These are phyloP conservation scores for Alternaria hordeiaustralica DNA, from an alignment of 2,329 filamentous ascomycete species.

Conservation along the genomic window DNA sequence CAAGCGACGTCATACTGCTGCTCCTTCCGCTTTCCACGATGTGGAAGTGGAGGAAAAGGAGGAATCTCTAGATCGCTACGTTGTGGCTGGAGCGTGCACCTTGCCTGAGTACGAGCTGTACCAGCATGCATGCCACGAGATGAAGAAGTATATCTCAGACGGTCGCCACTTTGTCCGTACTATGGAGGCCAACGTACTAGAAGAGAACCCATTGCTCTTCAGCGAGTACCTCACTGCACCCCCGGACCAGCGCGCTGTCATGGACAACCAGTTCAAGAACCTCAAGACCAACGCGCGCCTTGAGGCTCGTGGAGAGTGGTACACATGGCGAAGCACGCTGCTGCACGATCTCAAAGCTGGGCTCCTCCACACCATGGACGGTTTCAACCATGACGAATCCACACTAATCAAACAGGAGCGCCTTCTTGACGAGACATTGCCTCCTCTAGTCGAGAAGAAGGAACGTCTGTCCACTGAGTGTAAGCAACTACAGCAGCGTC, in stretches of 20 bases:
- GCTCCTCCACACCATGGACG: constrained; percentile 74
- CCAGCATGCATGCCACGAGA: constrained; percentile 91
- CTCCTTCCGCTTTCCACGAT: constrained; percentile 44
- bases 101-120: constrained; percentile 93
- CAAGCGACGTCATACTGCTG: constrained; percentile 83
- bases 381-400: constrained; percentile 76
- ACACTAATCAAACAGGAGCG: constrained; percentile 71
- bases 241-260: constrained; percentile 80
- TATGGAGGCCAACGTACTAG: constrained; percentile 86
- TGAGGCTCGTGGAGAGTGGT: constrained; percentile 96
- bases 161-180: constrained; percentile 87
- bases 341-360: constrained; percentile 82
- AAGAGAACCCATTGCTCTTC: constrained; percentile 91
- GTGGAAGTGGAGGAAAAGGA: constrained; percentile 54
- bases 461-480: constrained; percentile 69
- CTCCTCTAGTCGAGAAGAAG: constrained; percentile 66
- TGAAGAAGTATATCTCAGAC: constrained; percentile 96
- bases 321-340: constrained; percentile 93
- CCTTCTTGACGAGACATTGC: constrained; percentile 71
- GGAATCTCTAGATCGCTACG: constrained; percentile 72
- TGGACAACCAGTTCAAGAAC: constrained; percentile 98
- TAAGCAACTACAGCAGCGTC: constrained; percentile 72
- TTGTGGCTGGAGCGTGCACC: constrained; percentile 88
- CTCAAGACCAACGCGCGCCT: constrained; percentile 91
- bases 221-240: constrained; percentile 87